Evolutionary conservation across 495 filamentous ascomycete species (phyloP).

Genomic region (Penicillium cinerascens): DNA sequence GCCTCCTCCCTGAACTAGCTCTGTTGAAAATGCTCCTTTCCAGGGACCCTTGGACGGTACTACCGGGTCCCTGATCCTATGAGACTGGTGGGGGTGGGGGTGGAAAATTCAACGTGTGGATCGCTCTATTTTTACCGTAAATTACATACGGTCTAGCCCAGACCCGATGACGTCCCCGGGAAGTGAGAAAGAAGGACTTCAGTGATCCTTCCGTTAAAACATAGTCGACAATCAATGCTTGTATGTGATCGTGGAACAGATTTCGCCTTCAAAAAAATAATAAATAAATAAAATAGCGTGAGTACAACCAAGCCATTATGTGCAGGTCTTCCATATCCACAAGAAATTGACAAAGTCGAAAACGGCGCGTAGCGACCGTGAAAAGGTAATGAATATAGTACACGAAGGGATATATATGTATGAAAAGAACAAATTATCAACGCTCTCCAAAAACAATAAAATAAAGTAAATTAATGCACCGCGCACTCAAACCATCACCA

Average conservation of each 20-base stretch:
- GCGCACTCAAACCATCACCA: not conserved
- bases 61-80: not conserved
- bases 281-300: not conserved
- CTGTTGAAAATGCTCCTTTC: not conserved
- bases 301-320: not conserved
- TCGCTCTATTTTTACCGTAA: not conserved
- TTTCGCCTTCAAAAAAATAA: not conserved
- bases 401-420: not conserved
- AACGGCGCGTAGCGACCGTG: not conserved
- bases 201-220: not conserved
- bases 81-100: conserved; percentile 1
- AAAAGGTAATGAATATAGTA: not conserved
- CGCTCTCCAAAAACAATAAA: not conserved
- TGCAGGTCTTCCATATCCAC: not conserved
- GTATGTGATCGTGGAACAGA: not conserved
- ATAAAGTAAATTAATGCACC: not conserved
- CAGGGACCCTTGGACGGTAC: not conserved
- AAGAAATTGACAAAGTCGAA: not conserved
- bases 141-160: not conserved
- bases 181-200: not conserved
- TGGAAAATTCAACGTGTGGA: conserved; percentile 3
- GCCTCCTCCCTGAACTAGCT: not conserved
- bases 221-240: not conserved
- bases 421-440: not conserved
- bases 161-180: not conserved